Percentiles rank a stretch among this genome's conserved stretches.
Conservation (phyloP, 768 basidiomycete species). For the Termitomyces sp. region DNA sequence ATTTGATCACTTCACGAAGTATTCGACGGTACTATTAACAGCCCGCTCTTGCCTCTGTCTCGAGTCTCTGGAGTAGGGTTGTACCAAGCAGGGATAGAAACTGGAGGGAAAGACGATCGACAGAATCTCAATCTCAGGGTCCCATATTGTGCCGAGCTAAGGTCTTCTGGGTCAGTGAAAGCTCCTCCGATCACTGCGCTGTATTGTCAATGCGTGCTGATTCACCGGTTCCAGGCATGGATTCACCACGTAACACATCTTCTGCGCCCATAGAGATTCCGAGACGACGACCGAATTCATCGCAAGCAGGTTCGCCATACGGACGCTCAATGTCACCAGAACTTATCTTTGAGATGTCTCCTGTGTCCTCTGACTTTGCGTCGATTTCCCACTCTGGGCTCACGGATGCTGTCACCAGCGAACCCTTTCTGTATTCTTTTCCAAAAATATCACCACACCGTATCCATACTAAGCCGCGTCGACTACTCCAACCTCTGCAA, state of each 20-base stretch:
- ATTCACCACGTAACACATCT: conserved; percentile 17
- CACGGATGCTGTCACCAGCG: conserved; percentile 18
- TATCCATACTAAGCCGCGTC: conserved; percentile 6
- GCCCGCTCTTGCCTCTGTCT: not conserved
- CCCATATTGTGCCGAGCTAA: not conserved
- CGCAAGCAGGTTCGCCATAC: conserved; percentile 21
- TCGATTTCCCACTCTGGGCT: conserved; percentile 14
- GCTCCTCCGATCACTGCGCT: conserved; percentile 9
- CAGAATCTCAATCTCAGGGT: not conserved
- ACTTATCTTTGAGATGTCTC: conserved; percentile 52
- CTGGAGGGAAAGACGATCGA: not conserved
- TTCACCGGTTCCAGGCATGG: conserved; percentile 8
- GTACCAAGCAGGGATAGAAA: not conserved
- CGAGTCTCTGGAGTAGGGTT: not conserved
- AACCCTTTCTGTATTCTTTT: conserved; percentile 36
- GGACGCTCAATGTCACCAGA: conserved; percentile 34
- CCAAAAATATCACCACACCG: conserved; percentile 22
- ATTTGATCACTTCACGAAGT: not conserved
- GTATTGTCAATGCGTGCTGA: not conserved
- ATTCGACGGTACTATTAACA: not conserved
- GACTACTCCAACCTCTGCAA: conserved; percentile 8
- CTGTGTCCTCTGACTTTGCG: conserved; percentile 25
- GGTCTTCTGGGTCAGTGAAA: conserved; percentile 6
- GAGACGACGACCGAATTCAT: conserved; percentile 19
- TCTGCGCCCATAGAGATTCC: conserved; percentile 46